Percentiles rank a stretch among this genome's conserved stretches.
These are phyloP conservation scores for Irpex lacteus DNA, from an alignment of 1,284 basidiomycete species.

Conservation along the genomic window DNA sequence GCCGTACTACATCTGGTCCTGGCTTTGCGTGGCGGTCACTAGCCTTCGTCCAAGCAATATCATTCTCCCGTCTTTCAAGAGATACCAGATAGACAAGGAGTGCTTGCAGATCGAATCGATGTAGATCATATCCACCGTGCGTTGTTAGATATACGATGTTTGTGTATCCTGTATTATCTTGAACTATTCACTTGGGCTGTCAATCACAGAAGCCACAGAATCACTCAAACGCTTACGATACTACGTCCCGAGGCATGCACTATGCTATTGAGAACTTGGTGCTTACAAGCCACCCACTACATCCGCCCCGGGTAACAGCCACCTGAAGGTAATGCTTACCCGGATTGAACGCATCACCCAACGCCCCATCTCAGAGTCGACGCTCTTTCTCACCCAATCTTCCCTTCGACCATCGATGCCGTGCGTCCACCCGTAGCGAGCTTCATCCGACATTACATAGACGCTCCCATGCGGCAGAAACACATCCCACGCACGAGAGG, in stretches of 20 bases:
- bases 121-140: conserved; percentile 11
- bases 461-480: conserved; percentile 68
- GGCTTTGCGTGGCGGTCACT: conserved; percentile 80
- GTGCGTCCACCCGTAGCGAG: conserved; percentile 70
- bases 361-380: conserved; percentile 23
- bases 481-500: conserved; percentile 26
- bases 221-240: neutral
- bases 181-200: conserved; percentile 1
- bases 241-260: neutral
- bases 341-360: conserved; percentile 54
- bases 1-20: conserved; percentile 91
- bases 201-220: neutral
- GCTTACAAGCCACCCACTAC: conserved; percentile 48
- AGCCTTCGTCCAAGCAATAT: conserved; percentile 6
- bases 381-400: conserved; percentile 42
- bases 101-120: conserved; percentile 6
- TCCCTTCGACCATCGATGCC: conserved; percentile 54
- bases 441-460: conserved; percentile 68
- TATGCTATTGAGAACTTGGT: conserved; percentile 7
- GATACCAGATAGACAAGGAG: neutral
- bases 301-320: conserved; percentile 76
- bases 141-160: conserved; percentile 11
- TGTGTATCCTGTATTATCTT: conserved; percentile 10
- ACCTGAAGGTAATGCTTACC: conserved; percentile 77
- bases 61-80: neutral